These are phyloP conservation scores for Lycium barbarum DNA, from an alignment of 257 asterid genomes.

Conservation along the genomic window DNA sequence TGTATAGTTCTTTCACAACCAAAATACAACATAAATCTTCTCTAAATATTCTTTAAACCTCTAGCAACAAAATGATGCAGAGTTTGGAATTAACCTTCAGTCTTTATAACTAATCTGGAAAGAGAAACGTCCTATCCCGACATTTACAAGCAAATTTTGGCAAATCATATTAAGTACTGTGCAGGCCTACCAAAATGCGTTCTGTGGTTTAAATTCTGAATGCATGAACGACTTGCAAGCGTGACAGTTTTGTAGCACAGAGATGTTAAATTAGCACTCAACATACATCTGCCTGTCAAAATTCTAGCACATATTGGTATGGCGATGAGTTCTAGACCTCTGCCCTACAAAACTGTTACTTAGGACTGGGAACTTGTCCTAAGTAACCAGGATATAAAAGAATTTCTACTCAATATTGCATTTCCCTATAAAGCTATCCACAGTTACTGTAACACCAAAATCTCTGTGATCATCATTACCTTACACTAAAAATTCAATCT, in stretches of 20 bases:
- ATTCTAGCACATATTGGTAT: not conserved
- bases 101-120: not conserved
- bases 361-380: not conserved
- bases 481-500: not conserved
- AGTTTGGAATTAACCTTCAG: not conserved
- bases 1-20: constrained; percentile 12
- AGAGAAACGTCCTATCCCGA: not conserved
- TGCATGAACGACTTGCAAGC: not conserved
- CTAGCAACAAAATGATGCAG: not conserved
- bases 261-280: not conserved
- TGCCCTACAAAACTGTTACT: not conserved
- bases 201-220: not conserved
- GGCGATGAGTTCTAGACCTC: not conserved
- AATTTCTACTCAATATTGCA: constrained; percentile 14
- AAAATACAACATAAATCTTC: constrained; percentile 11
- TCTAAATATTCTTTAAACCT: constrained; percentile 16
- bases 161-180: not conserved
- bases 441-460: not conserved
- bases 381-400: not conserved
- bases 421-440: not conserved
- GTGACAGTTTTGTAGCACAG: not conserved
- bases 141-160: not conserved
- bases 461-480: not conserved
- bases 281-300: not conserved
- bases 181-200: not conserved